Conservation (phyloP, 225 moss, liverwort and hornwort species). For the Rhytidiadelphus loreus region DNA sequence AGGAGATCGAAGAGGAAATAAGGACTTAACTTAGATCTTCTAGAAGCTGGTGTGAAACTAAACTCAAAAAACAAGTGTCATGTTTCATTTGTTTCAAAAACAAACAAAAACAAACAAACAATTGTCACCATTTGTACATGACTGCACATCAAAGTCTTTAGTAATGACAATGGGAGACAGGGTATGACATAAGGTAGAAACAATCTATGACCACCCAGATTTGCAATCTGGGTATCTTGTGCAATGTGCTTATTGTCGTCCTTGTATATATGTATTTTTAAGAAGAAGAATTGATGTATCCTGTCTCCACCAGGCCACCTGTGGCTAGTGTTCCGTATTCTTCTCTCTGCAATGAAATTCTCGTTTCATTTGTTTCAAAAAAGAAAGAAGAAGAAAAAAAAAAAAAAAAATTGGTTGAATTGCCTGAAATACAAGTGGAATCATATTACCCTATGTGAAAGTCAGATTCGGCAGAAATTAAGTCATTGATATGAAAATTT, state of each 20-base stretch:
- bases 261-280: not conserved
- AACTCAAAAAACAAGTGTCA: not conserved
- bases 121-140: not conserved
- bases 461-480: accelerated
- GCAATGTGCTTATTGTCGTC: not conserved
- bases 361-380: no score
- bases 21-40: not conserved
- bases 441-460: no score
- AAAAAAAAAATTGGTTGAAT: not conserved
- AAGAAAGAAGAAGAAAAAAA: no score
- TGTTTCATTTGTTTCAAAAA: no score
- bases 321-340: no score
- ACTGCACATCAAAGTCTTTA: not conserved
- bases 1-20: not conserved
- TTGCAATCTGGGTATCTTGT: not conserved
- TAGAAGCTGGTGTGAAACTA: not conserved
- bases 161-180: not conserved
- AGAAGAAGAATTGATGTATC: no score
- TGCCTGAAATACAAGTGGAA: not conserved
- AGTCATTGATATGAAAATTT: not conserved
- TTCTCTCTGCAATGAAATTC: no score
- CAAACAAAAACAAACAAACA: not conserved
- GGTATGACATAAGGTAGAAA: not conserved
- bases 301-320: no score
- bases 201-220: not conserved